Evolutionary conservation across 23 red algal genomes (phyloP), one percentile per base, ranked within the genome.

Genomic region (Gracilaria caudata): DNA sequence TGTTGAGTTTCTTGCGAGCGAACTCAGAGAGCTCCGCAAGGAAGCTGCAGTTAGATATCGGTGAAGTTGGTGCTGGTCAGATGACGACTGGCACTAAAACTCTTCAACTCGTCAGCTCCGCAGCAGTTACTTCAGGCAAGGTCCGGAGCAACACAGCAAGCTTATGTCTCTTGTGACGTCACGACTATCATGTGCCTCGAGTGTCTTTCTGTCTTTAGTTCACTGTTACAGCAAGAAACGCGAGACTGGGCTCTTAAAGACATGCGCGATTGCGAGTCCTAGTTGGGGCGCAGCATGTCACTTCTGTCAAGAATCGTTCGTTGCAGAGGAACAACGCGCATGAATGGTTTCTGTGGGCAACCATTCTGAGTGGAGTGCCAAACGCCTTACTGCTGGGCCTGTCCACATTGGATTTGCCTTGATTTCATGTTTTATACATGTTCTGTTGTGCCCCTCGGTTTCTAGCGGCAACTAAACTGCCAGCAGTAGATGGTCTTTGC

Each of bases 1-100:
- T 75, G n/a, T 47, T 75, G 24, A 49, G 43, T 43, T 28, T 46
- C 70, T 47, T 30, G 47, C 39, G 70, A 75, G 32, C 70, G 70
- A 75, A 75, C 39, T 46, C 70, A 49, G 43, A 75, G 33, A 75
- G 70, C 38, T 66, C 61, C 11, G 36, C 26, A 17, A 66, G 61
- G 30, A 66, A 66, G 61, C 4, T 33, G 29, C 29, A 66, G 30
- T 66, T 35, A 30, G 57, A 10, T 61, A 61, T 61, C 6, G 16
- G 57, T 61, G 57, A 61, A 61, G 17, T 30, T 61, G n/a, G 57
- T 61, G 57, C 24, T 23, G 57, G 57, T 61, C 57, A 0, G 57
- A 3, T 61, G 23, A 30, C 23, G 57, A 61, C 57, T 60, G 57
- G 57, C 57, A 29, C 57, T 60, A 49, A 9, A 49, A 20, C 11